Base-by-base conservation (phyloP, 2,329 filamentous ascomycete genomes). In the Microcyclospora tardicrescens region DNA sequence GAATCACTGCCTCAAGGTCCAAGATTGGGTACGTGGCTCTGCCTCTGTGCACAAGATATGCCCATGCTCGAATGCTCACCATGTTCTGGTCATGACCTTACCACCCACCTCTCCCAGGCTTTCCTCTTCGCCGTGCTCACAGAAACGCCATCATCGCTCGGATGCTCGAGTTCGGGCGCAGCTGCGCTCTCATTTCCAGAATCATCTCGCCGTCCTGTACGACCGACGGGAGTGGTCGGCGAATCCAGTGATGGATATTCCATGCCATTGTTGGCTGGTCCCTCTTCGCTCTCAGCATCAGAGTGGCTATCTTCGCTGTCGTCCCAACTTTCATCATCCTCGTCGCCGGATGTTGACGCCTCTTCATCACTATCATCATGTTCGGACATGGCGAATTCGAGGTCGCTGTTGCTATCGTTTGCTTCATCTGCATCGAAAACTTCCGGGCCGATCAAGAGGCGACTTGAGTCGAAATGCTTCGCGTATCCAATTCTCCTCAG, bases 401-500 rank as follows among this genome's bases (percentile, higher is more conserved):
- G 41, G 10, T 40, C 42, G 32, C 44, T 45, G 28, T 49, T 43
- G 16, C 41, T 43, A 10, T 48, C 43, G 11, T 53, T 56, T 0
- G 58, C 55, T 1, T 61, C 58, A 13, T 58, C 59, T 32, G 66
- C 65, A 32, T 69, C 66, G 8, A 62, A 64, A 2, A 72, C 59
- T 46, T 72, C 69, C 16, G 65, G 64, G 2, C 66, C 68, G 2
- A 45, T 46, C 2, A 60, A 52, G 12, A 61, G 58, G 49, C 57
- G 61, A 36, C 63, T 59, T 29, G 50, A 62, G 42, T 75, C 69
- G 42, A 73, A 73, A 37, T 71, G 62, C 28, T 60, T 62, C 2
- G 67, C 68, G 49, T 81, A 81, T 29, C 74, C 71, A 35, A 79
- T 74, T 5, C 73, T 61, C 28, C 72, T 63, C n/a, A 82, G 58